Evolutionary conservation across 805 yeast genomes (phyloP).

Genomic region (Wickerhamomyces bovis): DNA sequence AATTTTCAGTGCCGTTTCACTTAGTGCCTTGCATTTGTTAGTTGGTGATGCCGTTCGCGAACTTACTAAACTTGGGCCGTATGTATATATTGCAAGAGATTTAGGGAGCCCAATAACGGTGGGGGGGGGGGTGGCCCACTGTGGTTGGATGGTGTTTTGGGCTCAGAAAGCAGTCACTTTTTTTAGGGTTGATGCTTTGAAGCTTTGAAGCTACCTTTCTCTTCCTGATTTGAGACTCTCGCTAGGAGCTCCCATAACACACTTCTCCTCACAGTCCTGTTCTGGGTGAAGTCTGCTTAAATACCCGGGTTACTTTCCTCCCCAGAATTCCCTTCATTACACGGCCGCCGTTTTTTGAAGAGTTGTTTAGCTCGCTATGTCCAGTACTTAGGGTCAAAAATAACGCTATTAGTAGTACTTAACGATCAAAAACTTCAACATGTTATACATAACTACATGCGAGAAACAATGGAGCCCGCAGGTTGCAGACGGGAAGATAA

Average conservation of each 20-base stretch:
- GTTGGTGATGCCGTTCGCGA: background rate
- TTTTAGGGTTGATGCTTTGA: background rate
- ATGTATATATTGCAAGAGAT: no score
- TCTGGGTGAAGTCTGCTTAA: no score
- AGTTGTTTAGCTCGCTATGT: constrained; percentile 8
- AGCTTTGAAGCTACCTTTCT: background rate
- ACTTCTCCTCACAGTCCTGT: no score
- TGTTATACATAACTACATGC: background rate
- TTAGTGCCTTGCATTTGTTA: background rate
- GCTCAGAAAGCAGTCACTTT: background rate
- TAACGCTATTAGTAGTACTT: constrained; percentile 8
- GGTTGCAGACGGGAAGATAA: background rate
- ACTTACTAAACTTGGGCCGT: no score
- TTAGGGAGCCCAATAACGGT: no score
- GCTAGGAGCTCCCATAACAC: no score
- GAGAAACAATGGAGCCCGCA: background rate
- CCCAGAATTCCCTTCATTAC: no score
- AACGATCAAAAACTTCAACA: background rate
- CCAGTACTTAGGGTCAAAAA: constrained; percentile 14
- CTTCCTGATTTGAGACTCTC: no score
- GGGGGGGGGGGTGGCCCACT: no score
- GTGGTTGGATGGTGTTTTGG: no score
- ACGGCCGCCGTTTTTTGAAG: background rate
- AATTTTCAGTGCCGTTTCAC: background rate
- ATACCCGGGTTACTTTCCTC: no score